Conservation (phyloP, 2,329 filamentous ascomycete genomes). For the Trichoderma guizhouense region DNA sequence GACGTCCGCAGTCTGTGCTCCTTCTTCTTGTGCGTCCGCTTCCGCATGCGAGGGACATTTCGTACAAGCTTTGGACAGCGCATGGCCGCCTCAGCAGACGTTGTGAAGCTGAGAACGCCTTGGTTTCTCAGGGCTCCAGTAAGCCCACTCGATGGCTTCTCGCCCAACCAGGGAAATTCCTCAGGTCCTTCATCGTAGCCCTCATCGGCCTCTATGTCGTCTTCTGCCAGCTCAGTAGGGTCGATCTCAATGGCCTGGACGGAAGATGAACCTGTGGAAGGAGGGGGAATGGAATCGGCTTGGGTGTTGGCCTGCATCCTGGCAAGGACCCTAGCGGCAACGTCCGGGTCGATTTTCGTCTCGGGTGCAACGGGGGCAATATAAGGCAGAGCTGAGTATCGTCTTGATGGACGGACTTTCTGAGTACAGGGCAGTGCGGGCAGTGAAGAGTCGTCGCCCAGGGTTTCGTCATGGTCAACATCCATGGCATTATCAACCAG, state of each 20-base stretch:
- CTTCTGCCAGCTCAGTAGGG: neutral
- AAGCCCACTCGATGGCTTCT: constrained; percentile 16
- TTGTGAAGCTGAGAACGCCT: constrained; percentile 18
- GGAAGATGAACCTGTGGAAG: neutral
- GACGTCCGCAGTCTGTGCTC: constrained; percentile 12
- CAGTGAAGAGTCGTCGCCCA: neutral
- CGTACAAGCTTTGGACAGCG: constrained; percentile 22
- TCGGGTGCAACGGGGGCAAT: neutral
- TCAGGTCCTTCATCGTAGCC: constrained; percentile 28
- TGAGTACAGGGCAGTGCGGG: neutral
- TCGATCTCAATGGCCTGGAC: constrained; percentile 1
- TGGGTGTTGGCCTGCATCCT: constrained; percentile 1
- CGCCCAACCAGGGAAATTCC: constrained; percentile 28
- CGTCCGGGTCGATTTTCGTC: neutral
- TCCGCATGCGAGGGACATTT: constrained; percentile 25
- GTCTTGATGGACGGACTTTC: neutral
- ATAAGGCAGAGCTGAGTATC: neutral
- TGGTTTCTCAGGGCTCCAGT: constrained; percentile 22
- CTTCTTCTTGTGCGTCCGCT: constrained; percentile 20
- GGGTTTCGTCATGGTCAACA: constrained; percentile 1
- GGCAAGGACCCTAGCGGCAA: constrained; percentile 9
- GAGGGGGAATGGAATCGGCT: neutral
- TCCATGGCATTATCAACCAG: neutral
- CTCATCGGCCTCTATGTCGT: constrained; percentile 29
- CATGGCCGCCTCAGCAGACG: constrained; percentile 23